phyloP scores from a whole-genome alignment of 2,329 filamentous ascomycete genomes.

The Pseudocercospora fuligena region DNA sequence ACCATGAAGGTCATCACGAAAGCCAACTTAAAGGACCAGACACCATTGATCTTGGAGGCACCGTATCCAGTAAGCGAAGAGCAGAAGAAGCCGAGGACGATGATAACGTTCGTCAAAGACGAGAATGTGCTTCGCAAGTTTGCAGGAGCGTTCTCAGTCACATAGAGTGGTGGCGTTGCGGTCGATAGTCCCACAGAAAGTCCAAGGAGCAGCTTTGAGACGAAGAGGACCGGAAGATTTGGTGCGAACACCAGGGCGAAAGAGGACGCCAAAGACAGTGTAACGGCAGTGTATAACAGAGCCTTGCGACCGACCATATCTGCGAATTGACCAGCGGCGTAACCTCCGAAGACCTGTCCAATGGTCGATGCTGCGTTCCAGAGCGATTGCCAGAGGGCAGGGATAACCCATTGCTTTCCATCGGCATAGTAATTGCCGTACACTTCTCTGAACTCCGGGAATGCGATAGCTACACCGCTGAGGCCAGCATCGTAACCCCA shows the following conservation, averaged over 20 bases:
- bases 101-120: conserved; percentile 35
- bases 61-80: conserved; percentile 35
- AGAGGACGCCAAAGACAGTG: conserved; percentile 28
- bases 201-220: conserved; percentile 35
- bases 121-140: conserved; percentile 33
- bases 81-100: conserved; percentile 36
- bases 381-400: conserved; percentile 46
- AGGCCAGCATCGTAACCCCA: conserved; percentile 47
- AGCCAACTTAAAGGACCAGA: conserved; percentile 33
- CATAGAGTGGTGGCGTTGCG: conserved; percentile 34
- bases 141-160: conserved; percentile 35
- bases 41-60: conserved; percentile 32
- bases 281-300: conserved; percentile 31
- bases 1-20: conserved; percentile 36
- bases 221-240: conserved; percentile 39
- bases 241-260: conserved; percentile 35
- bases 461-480: conserved; percentile 44
- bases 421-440: conserved; percentile 43
- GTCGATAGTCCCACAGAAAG: conserved; percentile 35
- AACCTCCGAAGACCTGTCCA: conserved; percentile 36
- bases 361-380: conserved; percentile 47
- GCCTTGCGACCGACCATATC: conserved; percentile 33
- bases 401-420: conserved; percentile 40
- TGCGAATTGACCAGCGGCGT: conserved; percentile 36
- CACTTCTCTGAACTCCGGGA: conserved; percentile 42